Conservation (phyloP, 1,284 basidiomycete genomes). For the Entoloma clypeatum region DNA sequence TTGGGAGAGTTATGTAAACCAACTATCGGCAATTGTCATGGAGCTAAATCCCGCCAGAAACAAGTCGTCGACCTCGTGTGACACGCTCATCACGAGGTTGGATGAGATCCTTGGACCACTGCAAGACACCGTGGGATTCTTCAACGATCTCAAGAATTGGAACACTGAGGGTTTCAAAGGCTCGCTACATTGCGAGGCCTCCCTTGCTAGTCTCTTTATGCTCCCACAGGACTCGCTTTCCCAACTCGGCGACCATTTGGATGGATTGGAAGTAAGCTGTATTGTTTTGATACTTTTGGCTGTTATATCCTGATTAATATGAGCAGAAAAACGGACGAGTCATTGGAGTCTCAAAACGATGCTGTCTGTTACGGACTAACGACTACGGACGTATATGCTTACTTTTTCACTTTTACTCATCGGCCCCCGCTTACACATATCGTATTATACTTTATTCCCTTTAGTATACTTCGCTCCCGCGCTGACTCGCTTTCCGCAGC, state of each 20-base stretch:
- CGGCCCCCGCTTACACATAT: too few relatives aligned
- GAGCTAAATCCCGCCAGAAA: background rate
- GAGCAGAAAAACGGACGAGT: conserved; percentile 8
- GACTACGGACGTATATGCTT: too few relatives aligned
- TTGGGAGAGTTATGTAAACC: too few relatives aligned
- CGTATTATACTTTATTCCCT: too few relatives aligned
- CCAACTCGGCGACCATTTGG: background rate
- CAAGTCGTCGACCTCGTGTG: background rate
- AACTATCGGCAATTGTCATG: too few relatives aligned
- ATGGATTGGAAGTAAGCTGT: conserved; percentile 1
- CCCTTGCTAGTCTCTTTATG: conserved; percentile 7
- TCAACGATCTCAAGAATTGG: background rate
- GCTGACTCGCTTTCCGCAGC: too few relatives aligned
- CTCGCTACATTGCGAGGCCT: conserved; percentile 9
- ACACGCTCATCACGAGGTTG: background rate
- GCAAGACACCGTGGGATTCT: background rate
- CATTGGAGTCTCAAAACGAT: conserved; percentile 10
- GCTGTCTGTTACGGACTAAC: too few relatives aligned
- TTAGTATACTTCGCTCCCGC: too few relatives aligned
- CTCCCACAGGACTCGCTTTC: background rate
- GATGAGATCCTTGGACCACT: background rate
- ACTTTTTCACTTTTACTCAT: too few relatives aligned
- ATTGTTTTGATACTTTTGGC: background rate
- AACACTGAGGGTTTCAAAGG: conserved; percentile 4
- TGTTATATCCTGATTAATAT: background rate